Conservation (phyloP, 1,139 yeast species). For the Saccharomyces hybrid region DNA sequence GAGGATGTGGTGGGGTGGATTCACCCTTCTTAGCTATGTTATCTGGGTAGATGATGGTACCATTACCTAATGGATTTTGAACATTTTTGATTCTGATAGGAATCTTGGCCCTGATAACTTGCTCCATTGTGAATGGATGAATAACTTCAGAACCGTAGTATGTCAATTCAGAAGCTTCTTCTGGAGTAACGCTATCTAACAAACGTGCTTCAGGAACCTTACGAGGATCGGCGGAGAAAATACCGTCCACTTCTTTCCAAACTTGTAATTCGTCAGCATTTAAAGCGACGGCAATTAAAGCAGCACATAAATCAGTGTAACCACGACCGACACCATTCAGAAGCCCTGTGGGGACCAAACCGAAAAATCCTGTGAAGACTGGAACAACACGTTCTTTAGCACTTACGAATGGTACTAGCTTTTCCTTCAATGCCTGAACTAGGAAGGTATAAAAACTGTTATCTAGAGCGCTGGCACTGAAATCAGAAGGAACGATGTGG, state of each 20-base stretch:
- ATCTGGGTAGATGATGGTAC: conserved; percentile 91
- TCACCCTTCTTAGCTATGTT: conserved; percentile 79
- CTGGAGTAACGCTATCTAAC: conserved; percentile 86
- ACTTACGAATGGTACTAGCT: conserved; percentile 35
- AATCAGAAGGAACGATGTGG: conserved; percentile 55
- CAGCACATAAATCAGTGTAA: conserved; percentile 95
- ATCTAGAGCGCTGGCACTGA: conserved; percentile 48
- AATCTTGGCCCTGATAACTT: conserved; percentile 88
- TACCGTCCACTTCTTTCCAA: conserved; percentile 99
- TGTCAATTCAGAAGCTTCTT: conserved; percentile 95
- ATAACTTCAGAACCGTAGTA: conserved; percentile 96
- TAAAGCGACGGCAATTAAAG: conserved; percentile 85
- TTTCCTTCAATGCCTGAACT: conserved; percentile 51
- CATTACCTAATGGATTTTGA: conserved; percentile 81
- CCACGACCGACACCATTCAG: conserved; percentile 93
- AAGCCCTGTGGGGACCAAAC: conserved; percentile 88
- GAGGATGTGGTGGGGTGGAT: conserved; percentile 91
- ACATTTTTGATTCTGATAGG: conserved; percentile 96
- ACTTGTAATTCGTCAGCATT: conserved; percentile 91
- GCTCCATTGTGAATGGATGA: conserved; percentile 99
- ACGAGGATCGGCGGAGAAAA: conserved; percentile 95
- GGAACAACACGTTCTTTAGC: conserved; percentile 47
- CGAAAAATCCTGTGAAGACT: conserved; percentile 92
- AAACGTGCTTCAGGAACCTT: conserved; percentile 87
- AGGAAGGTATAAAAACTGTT: conserved; percentile 59